Conservation (phyloP, 176 grass and related monocot genomes). For the Luzula sylvatica region DNA sequence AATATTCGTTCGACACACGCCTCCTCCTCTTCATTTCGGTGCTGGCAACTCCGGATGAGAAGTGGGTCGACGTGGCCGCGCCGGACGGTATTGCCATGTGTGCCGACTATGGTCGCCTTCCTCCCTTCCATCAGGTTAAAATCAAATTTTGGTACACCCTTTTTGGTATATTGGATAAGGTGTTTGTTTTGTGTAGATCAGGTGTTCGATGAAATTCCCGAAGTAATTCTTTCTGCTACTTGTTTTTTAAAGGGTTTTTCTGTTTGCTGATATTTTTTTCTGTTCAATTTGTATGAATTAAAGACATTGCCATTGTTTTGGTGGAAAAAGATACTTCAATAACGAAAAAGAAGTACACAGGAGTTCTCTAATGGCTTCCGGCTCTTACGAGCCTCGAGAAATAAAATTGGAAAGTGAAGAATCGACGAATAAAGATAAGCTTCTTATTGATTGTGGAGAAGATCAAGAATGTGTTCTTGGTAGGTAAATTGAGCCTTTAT, state of each 20-base stretch:
- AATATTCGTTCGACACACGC: constrained; percentile 5
- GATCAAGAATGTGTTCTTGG: constrained; percentile 71
- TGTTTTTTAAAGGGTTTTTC: neutral
- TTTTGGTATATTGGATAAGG: too few species aligned
- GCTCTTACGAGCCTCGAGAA: constrained; percentile 27
- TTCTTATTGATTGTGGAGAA: constrained; percentile 71
- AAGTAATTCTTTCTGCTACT: neutral
- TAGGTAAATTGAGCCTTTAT: constrained; percentile 28
- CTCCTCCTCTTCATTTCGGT: neutral
- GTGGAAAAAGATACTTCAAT: constrained; percentile 19
- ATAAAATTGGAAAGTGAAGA: constrained; percentile 28
- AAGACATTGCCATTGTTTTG: constrained; percentile 10
- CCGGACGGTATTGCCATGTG: neutral
- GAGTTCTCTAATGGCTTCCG: constrained; percentile 28
- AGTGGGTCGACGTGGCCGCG: constrained; percentile 2
- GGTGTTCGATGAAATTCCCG: too few species aligned
- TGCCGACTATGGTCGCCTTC: neutral
- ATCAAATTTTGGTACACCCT: too few species aligned
- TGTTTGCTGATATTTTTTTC: neutral
- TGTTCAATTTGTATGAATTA: neutral
- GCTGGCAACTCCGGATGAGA: neutral
- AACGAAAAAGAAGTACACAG: constrained; percentile 16
- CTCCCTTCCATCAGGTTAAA: constrained; percentile 9
- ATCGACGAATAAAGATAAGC: constrained; percentile 30
- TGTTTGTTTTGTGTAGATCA: too few species aligned